These are phyloP conservation scores for Chamaecrista fasciculata DNA, from an alignment of 306 rosid genomes.

Conservation along the genomic window DNA sequence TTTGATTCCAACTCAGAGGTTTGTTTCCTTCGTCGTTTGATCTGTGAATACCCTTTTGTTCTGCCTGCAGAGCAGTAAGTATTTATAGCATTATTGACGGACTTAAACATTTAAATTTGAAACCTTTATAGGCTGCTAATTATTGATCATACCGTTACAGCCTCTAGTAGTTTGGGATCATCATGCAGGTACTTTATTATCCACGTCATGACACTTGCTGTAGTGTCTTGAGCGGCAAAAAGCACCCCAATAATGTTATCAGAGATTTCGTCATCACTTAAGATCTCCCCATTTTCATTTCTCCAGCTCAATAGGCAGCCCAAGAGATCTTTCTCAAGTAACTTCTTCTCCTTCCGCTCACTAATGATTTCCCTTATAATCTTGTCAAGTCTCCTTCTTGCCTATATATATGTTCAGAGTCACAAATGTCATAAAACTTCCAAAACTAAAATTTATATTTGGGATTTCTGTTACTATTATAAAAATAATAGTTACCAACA, in stretches of 20 bases:
- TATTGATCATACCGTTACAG: conserved; percentile 64
- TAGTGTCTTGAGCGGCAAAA: conserved; percentile 95
- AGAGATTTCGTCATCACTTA: conserved; percentile 67
- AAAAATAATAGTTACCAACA: conserved; percentile 40
- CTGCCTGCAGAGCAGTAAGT: conserved; percentile 48
- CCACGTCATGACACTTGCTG: conserved; percentile 96
- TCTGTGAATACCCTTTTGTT: conserved; percentile 56
- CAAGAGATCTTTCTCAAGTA: conserved; percentile 56
- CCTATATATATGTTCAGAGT: conserved; percentile 42
- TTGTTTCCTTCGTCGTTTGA: conserved; percentile 45
- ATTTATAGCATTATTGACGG: conserved; percentile 5
- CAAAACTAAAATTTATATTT: too few species aligned
- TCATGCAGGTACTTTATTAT: conserved; percentile 72
- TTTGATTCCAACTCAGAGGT: conserved; percentile 67
- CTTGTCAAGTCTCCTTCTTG: conserved; percentile 60
- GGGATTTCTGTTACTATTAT: too few species aligned
- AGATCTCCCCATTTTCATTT: conserved; percentile 48
- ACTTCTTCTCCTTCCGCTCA: conserved; percentile 64
- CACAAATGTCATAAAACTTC: not conserved
- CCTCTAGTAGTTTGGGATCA: conserved; percentile 67
- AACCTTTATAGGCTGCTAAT: not conserved
- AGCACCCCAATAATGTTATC: conserved; percentile 90
- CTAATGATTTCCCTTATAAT: conserved; percentile 58
- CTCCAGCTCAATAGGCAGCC: conserved; percentile 60
- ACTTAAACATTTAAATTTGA: not conserved